phyloP scores from a whole-genome alignment of 2,329 filamentous ascomycete genomes.

The Sordariomycetes sp. region DNA sequence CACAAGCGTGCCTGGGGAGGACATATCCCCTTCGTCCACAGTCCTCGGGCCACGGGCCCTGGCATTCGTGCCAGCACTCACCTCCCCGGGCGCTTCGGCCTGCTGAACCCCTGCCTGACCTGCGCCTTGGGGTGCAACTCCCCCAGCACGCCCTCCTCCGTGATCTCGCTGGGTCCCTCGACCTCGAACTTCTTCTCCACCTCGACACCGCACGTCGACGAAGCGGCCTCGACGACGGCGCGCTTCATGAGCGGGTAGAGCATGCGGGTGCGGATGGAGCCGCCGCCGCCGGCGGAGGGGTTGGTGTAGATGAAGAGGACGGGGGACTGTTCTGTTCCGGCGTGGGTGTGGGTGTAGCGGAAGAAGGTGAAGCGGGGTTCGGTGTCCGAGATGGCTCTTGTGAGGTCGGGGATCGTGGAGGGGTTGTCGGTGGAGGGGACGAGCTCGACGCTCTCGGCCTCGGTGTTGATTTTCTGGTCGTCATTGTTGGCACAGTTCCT shows the following conservation, averaged over 20 bases:
- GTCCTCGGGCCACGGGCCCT: too few relatives aligned
- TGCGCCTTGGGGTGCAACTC: constrained; percentile 58
- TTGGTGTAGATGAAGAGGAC: constrained; percentile 77
- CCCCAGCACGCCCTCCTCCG: constrained; percentile 46
- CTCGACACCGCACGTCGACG: constrained; percentile 48
- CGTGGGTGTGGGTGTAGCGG: constrained; percentile 46
- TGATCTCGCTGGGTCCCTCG: constrained; percentile 57
- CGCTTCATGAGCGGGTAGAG: constrained; percentile 63
- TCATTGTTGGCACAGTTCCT: not conserved
- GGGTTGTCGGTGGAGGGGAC: constrained; percentile 37
- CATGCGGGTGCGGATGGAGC: constrained; percentile 73
- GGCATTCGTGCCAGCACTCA: too few relatives aligned
- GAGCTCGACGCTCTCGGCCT: constrained; percentile 56
- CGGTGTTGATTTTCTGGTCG: constrained; percentile 55
- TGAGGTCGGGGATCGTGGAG: constrained; percentile 43
- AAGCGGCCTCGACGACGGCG: constrained; percentile 52
- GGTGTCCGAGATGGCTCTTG: constrained; percentile 43
- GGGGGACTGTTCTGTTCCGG: constrained; percentile 37
- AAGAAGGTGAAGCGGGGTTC: constrained; percentile 74
- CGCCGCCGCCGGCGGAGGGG: constrained; percentile 49
- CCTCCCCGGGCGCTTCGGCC: constrained; percentile 68
- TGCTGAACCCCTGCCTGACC: constrained; percentile 55
- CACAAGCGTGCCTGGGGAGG: not conserved
- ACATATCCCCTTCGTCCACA: not conserved
- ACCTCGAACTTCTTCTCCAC: constrained; percentile 60